These are phyloP conservation scores for Leccinum griseonigrum DNA, from an alignment of 1,284 basidiomycete genomes.

Conservation along the genomic window DNA sequence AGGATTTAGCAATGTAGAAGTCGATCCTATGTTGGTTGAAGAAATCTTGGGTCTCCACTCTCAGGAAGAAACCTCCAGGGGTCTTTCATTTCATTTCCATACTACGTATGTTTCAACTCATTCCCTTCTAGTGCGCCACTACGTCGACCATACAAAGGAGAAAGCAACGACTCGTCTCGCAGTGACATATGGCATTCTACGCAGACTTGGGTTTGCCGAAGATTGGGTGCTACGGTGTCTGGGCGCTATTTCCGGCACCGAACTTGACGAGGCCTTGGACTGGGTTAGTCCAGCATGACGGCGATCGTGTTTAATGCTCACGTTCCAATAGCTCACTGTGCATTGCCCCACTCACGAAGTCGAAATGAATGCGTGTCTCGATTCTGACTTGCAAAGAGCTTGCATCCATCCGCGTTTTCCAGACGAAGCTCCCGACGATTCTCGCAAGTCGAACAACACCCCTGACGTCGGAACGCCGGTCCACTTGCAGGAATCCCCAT, in stretches of 20 bases:
- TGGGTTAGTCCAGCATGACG: conserved; percentile 61
- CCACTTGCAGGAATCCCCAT: conserved; percentile 3
- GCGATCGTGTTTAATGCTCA: conserved; percentile 11
- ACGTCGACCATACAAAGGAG: conserved; percentile 58
- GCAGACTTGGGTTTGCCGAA: conserved; percentile 80
- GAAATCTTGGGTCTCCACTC: conserved; percentile 55
- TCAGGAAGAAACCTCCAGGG: conserved; percentile 31
- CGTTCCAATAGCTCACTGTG: conserved; percentile 56
- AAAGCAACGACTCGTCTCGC: conserved; percentile 73
- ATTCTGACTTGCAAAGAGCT: background rate
- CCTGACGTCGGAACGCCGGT: background rate
- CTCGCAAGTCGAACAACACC: conserved; percentile 2
- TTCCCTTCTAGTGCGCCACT: conserved; percentile 33
- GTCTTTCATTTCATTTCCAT: conserved; percentile 6
- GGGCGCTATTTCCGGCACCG: conserved; percentile 57
- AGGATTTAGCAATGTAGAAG: conserved; percentile 60
- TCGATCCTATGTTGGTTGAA: conserved; percentile 61
- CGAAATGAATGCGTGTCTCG: conserved; percentile 29
- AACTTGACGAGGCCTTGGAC: conserved; percentile 89
- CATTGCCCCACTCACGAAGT: conserved; percentile 70
- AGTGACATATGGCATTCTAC: conserved; percentile 80
- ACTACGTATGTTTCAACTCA: conserved; percentile 5
- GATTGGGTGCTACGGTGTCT: conserved; percentile 72
- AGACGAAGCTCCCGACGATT: conserved; percentile 13
- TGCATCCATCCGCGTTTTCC: conserved; percentile 6